Percentiles rank a stretch among this genome's conserved stretches.
phyloP scores from a whole-genome alignment of 2,329 filamentous ascomycete species.

The Zymoseptoria tritici region DNA sequence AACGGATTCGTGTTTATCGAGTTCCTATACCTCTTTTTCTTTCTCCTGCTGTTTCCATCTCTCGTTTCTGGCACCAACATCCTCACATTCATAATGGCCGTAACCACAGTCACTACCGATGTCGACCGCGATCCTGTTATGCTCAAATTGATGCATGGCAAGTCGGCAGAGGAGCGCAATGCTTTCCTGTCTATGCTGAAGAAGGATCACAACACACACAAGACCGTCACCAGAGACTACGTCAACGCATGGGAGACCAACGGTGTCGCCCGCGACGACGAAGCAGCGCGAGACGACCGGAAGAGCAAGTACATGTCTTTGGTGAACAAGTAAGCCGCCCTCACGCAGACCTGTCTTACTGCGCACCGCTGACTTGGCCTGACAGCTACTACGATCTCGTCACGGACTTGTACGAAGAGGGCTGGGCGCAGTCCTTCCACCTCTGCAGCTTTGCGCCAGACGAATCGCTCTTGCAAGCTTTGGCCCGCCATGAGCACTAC shows the following conservation, averaged over 20 bases:
- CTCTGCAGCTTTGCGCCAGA: constrained; percentile 88
- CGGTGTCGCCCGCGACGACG: constrained; percentile 68
- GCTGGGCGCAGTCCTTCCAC: constrained; percentile 94
- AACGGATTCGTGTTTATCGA: background rate
- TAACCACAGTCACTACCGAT: background rate
- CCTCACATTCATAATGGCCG: background rate
- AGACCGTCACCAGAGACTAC: constrained; percentile 80
- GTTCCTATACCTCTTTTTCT: background rate
- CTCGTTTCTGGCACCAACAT: background rate
- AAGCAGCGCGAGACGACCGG: constrained; percentile 68
- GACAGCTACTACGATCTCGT: constrained; percentile 59
- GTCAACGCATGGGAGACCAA: constrained; percentile 97
- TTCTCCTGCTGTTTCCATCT: background rate
- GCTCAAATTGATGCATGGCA: constrained; percentile 76
- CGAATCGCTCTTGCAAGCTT: constrained; percentile 82
- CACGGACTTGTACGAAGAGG: constrained; percentile 58
- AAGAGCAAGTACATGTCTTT: constrained; percentile 82
- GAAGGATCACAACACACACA: constrained; percentile 72
- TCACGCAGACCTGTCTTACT: background rate
- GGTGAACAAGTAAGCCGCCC: constrained; percentile 32
- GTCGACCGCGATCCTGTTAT: constrained; percentile 51
- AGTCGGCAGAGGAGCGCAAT: constrained; percentile 72
- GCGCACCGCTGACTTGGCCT: constrained; percentile 28
- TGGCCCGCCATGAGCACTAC: constrained; percentile 96
- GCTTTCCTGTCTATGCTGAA: constrained; percentile 74